phyloP scores from a whole-genome alignment of 352 stramenopile species.

The Phytopythium aichiense region DNA sequence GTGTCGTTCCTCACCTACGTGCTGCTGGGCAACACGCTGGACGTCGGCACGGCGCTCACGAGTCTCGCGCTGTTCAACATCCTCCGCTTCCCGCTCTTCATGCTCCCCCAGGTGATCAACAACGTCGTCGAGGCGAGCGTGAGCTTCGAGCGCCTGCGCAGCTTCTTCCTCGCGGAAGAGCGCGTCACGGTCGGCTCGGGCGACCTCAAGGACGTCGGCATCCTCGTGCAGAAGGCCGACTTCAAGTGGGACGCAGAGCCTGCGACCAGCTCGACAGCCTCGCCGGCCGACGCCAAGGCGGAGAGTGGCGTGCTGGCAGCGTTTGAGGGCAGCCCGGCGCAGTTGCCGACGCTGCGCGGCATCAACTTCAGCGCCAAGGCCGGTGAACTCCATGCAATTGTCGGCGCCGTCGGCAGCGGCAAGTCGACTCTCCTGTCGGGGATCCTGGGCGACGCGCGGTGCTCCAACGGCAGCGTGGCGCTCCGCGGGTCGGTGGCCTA shows the following conservation, averaged over 20 bases:
- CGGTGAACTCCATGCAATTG: conserved; percentile 57
- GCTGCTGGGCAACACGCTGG: conserved; percentile 49
- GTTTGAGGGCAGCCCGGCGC: conserved; percentile 11
- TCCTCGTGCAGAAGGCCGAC: conserved; percentile 46
- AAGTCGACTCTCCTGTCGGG: conserved; percentile 73
- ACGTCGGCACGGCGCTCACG: conserved; percentile 47
- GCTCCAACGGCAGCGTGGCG: conserved; percentile 37
- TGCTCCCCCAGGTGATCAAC: conserved; percentile 95
- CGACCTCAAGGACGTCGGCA: conserved; percentile 64
- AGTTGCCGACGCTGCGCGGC: conserved; percentile 32
- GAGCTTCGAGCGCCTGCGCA: conserved; percentile 54
- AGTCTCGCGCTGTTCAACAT: conserved; percentile 76
- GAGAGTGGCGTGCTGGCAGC: conserved; percentile 20
- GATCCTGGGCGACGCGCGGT: conserved; percentile 57
- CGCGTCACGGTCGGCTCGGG: conserved; percentile 68
- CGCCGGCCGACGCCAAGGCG: conserved; percentile 28
- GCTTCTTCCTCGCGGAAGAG: conserved; percentile 70
- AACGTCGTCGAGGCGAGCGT: conserved; percentile 87
- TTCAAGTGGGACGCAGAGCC: conserved; percentile 63
- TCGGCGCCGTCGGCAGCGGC: conserved; percentile 55
- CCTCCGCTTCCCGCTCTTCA: conserved; percentile 95
- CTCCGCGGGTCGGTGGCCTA: conserved; percentile 92
- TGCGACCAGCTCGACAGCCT: conserved; percentile 21
- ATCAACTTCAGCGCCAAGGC: conserved; percentile 69
- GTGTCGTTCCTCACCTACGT: conserved; percentile 51